phyloP scores from a whole-genome alignment of 1,139 yeast genomes.

The Geotrichum citri-aurantii region DNA sequence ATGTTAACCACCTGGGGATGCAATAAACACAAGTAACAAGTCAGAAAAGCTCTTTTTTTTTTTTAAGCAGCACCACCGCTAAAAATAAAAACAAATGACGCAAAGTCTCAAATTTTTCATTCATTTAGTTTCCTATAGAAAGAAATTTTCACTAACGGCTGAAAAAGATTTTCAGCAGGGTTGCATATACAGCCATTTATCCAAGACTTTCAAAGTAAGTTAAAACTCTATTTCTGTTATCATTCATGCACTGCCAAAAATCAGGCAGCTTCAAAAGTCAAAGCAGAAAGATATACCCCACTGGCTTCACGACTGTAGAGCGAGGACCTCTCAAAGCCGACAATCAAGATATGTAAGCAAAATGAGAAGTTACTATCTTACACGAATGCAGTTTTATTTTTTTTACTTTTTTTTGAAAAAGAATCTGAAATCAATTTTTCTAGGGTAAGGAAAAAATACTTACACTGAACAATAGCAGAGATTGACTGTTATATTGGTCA shows the following conservation, averaged over 20 bases:
- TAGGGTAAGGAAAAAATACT: not conserved
- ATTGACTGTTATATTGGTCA: no score
- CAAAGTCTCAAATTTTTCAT: no score
- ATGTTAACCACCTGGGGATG: not conserved
- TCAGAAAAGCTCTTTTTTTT: not conserved
- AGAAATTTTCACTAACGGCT: not conserved
- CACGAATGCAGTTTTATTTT: not conserved
- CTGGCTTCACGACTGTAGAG: not conserved
- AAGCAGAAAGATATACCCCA: not conserved
- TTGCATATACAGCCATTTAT: not conserved
- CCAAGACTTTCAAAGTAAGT: not conserved
- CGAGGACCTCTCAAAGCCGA: not conserved
- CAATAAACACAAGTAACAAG: not conserved
- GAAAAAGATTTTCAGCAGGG: not conserved
- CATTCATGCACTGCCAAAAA: not conserved
- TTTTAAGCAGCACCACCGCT: no score
- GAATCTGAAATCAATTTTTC: not conserved
- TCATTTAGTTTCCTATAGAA: not conserved
- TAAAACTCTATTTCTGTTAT: not conserved
- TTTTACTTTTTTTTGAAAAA: not conserved
- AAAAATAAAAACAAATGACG: no score
- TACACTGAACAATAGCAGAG: no score
- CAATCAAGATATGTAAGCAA: not conserved
- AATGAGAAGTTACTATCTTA: not conserved
- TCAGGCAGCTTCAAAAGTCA: not conserved